Percentiles rank a stretch among this genome's conserved stretches.
Evolutionary conservation across 768 basidiomycete genomes (phyloP).

Genomic region (Hygrocybe coccinea): DNA sequence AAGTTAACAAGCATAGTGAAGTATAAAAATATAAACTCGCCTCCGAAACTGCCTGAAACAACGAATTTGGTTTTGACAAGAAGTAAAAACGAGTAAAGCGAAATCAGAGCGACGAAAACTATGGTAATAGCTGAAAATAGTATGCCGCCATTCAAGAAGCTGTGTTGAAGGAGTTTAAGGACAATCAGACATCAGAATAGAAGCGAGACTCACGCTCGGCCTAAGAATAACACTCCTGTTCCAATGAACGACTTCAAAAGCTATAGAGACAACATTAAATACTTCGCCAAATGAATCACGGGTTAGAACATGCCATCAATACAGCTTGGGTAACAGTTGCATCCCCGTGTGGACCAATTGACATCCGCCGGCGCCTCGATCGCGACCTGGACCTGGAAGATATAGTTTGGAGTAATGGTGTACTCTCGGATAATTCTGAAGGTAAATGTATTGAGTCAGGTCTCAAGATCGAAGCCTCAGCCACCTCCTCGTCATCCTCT

Average conservation of each 20-base stretch:
- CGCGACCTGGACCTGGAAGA: slow-evolving; percentile 41
- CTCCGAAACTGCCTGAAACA: slow-evolving; percentile 90
- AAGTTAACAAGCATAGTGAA: slow-evolving; percentile 1
- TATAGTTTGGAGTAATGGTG: slow-evolving; percentile 48
- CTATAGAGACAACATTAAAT: slow-evolving; percentile 3
- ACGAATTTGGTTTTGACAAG: slow-evolving; percentile 83
- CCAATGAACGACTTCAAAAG: slow-evolving; percentile 94
- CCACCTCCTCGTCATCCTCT: slow-evolving; percentile 50
- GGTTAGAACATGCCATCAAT: slow-evolving; percentile 63
- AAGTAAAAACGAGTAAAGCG: slow-evolving; percentile 89
- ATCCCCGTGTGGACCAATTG: slow-evolving; percentile 67
- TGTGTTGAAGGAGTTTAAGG: slow-evolving; percentile 27
- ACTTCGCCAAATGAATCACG: not conserved
- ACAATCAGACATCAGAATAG: not conserved
- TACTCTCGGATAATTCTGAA: slow-evolving; percentile 42
- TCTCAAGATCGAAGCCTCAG: not conserved
- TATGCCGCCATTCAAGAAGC: slow-evolving; percentile 93
- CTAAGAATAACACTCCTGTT: slow-evolving; percentile 92
- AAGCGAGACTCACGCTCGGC: slow-evolving; percentile 67
- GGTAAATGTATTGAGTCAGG: slow-evolving; percentile 1
- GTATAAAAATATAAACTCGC: slow-evolving; percentile 37
- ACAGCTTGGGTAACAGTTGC: slow-evolving; percentile 89
- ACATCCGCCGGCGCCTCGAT: slow-evolving; percentile 50
- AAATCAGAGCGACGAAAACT: slow-evolving; percentile 76
- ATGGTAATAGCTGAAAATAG: slow-evolving; percentile 81